A percentile compares a stretch with the other conserved stretches of the same genome.
phyloP scores from a whole-genome alignment of 129 eudicot species.

The Flaveria robusta region DNA sequence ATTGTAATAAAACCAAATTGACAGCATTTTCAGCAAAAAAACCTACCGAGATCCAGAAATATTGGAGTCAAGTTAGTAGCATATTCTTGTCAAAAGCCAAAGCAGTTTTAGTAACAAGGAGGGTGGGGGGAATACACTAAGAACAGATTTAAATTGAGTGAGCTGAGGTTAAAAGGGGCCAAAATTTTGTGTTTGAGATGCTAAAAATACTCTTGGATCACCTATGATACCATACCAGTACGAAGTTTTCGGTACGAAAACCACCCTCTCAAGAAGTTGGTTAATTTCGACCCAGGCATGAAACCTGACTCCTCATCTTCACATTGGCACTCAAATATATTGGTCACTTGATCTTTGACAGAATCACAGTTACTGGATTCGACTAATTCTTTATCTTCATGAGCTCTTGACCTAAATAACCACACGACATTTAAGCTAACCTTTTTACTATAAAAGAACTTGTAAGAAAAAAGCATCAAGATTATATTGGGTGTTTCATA shows the following conservation, averaged over 20 bases:
- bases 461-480: background rate
- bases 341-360: constrained; percentile 17
- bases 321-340: constrained; percentile 23
- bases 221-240: constrained; percentile 29
- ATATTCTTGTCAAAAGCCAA: background rate
- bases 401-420: constrained; percentile 29
- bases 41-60: background rate
- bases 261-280: constrained; percentile 39
- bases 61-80: background rate
- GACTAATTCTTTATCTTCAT: constrained; percentile 20
- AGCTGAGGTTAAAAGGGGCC: constrained; percentile 17
- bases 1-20: background rate
- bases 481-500: constrained; percentile 16
- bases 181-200: constrained; percentile 9
- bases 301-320: constrained; percentile 25
- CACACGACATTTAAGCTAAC: background rate
- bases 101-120: background rate
- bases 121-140: background rate
- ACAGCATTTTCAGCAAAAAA: background rate
- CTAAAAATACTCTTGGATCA: constrained; percentile 15
- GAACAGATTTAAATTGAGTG: constrained; percentile 13
- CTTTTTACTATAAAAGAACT: background rate
- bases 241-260: constrained; percentile 40
- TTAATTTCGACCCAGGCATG: constrained; percentile 34
- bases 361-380: constrained; percentile 19